Evolutionary conservation across 2,329 filamentous ascomycete species (phyloP).

Genomic region (Bipolaris sorokiniana): DNA sequence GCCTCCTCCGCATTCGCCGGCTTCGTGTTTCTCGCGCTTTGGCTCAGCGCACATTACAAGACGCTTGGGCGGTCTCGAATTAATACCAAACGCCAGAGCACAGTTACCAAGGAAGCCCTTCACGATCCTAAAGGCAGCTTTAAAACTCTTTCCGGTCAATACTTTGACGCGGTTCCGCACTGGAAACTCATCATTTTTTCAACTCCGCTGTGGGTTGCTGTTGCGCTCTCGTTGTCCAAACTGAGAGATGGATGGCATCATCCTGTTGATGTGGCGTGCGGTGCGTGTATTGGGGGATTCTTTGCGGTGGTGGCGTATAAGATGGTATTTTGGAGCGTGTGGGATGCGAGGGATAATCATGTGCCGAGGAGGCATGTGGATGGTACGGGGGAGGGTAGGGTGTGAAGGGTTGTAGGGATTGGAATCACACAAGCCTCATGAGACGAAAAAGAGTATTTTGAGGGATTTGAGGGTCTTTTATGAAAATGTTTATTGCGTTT

Average conservation of each 20-base stretch:
- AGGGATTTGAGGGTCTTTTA: no score
- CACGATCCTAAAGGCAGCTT: background rate
- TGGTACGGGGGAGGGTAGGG: background rate
- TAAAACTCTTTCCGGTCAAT: background rate
- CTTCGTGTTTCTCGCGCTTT: conserved; percentile 40
- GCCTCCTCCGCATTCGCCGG: conserved; percentile 40
- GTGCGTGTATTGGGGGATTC: conserved; percentile 65
- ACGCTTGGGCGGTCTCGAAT: conserved; percentile 15
- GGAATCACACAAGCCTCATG: no score
- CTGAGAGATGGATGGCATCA: conserved; percentile 73
- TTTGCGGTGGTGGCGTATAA: conserved; percentile 68
- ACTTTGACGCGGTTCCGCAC: conserved; percentile 47
- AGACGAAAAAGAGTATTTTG: no score
- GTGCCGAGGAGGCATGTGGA: conserved; percentile 14
- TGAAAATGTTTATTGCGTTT: no score
- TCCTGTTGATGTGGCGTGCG: conserved; percentile 71
- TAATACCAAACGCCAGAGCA: background rate
- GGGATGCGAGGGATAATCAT: conserved; percentile 26
- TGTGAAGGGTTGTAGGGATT: no score
- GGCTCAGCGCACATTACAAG: conserved; percentile 38
- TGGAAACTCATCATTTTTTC: conserved; percentile 71
- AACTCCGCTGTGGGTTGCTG: conserved; percentile 67
- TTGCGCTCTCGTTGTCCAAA: conserved; percentile 68
- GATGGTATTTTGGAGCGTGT: conserved; percentile 60
- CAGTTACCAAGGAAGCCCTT: no score